Evolutionary conservation across 148 eudicot species (phyloP).

Genomic region (Nepenthes mirabilis): DNA sequence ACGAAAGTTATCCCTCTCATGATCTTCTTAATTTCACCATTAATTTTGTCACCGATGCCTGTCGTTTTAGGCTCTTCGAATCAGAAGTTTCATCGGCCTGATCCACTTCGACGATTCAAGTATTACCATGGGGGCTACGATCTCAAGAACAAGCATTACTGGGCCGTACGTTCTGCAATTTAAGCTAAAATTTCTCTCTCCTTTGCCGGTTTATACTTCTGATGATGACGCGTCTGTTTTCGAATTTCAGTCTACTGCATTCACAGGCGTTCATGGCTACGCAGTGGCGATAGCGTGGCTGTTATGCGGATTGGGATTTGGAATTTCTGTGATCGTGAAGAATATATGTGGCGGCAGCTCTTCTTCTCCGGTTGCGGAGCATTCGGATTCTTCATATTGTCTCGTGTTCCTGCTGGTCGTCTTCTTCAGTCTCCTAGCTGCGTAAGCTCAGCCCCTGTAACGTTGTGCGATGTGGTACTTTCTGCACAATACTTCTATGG

Average conservation of each 20-base stretch:
- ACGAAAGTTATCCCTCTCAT: constrained; percentile 12
- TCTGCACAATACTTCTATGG: too few relatives aligned
- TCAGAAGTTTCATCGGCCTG: constrained; percentile 22
- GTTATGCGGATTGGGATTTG: constrained; percentile 44
- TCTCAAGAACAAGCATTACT: constrained; percentile 54
- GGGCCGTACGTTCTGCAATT: constrained; percentile 54
- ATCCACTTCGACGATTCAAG: constrained; percentile 35
- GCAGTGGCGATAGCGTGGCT: constrained; percentile 48
- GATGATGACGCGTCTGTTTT: background rate
- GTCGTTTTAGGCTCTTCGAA: background rate
- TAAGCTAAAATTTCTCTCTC: background rate
- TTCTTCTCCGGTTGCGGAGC: constrained; percentile 4
- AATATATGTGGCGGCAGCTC: constrained; percentile 4
- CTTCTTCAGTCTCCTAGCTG: constrained; percentile 37
- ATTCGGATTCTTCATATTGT: constrained; percentile 24
- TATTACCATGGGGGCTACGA: constrained; percentile 42
- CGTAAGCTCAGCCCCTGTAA: constrained; percentile 30
- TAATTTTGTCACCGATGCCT: constrained; percentile 1
- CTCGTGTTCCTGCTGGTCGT: constrained; percentile 28
- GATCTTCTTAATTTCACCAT: constrained; percentile 4
- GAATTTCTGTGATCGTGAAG: constrained; percentile 29
- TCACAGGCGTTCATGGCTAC: constrained; percentile 69
- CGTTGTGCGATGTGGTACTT: background rate
- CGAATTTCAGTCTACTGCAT: constrained; percentile 47
- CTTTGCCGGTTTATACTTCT: background rate